Evolutionary conservation across 805 yeast species (phyloP).

Genomic region (Novakomyces olei): DNA sequence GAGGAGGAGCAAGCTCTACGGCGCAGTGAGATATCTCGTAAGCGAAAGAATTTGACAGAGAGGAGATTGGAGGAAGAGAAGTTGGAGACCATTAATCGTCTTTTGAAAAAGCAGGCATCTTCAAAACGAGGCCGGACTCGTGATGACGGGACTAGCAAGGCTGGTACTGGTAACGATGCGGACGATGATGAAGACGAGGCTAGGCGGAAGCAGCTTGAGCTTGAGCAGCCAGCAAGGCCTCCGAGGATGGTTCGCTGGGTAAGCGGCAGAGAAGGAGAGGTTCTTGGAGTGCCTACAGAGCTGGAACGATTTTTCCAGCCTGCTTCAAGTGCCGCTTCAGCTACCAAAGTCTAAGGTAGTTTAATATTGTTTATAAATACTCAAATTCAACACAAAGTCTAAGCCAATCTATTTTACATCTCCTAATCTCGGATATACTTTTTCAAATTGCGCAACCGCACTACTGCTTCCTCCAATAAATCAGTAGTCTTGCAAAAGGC

Average conservation of each 20-base stretch:
- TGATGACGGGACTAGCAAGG: background rate
- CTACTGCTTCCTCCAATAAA: constrained; percentile 60
- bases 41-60: constrained; percentile 60
- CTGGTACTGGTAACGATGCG: background rate
- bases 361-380: no score
- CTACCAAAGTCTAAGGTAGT: no score
- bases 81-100: constrained; percentile 63
- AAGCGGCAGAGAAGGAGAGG: background rate
- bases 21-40: constrained; percentile 66
- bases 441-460: constrained; percentile 46
- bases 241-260: background rate
- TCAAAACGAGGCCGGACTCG: constrained; percentile 2
- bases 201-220: background rate
- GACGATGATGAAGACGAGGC: background rate
- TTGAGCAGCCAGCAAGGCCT: background rate
- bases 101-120: constrained; percentile 56
- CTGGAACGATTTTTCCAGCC: constrained; percentile 1
- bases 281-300: constrained; percentile 4
- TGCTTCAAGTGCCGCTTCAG: no score
- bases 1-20: constrained; percentile 63
- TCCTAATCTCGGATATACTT: constrained; percentile 25
- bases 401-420: no score
- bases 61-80: constrained; percentile 74
- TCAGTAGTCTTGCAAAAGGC: constrained; percentile 90
- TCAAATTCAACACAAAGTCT: no score